These are phyloP conservation scores for Didymella pomorum DNA, from an alignment of 2,329 filamentous ascomycete species.

Conservation along the genomic window DNA sequence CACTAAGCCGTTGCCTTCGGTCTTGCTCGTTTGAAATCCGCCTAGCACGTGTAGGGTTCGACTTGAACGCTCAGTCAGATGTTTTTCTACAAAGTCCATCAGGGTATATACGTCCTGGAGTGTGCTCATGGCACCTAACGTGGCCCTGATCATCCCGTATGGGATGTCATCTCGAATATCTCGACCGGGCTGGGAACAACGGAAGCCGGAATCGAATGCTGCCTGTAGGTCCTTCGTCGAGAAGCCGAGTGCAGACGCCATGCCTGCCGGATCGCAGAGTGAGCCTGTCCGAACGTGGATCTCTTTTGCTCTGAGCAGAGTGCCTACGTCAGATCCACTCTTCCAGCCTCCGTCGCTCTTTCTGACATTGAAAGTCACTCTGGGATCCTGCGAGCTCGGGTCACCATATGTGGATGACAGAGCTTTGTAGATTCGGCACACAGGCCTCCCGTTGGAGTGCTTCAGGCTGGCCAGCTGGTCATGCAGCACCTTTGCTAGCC, in stretches of 20 bases:
- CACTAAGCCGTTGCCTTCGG: slow-evolving; percentile 6
- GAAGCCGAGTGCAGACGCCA: slow-evolving; percentile 58
- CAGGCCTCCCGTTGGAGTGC: slow-evolving; percentile 62
- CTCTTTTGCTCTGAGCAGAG: slow-evolving; percentile 61
- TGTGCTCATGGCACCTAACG: slow-evolving; percentile 69
- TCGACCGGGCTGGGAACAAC: slow-evolving; percentile 61
- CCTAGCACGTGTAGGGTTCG: background rate
- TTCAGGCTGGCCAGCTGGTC: slow-evolving; percentile 57
- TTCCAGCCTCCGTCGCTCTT: slow-evolving; percentile 62
- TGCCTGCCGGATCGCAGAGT: slow-evolving; percentile 63
- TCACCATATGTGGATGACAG: slow-evolving; percentile 59
- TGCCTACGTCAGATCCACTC: slow-evolving; percentile 66
- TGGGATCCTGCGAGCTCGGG: slow-evolving; percentile 64
- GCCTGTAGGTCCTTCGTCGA: slow-evolving; percentile 63
- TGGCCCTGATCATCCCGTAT: slow-evolving; percentile 68
- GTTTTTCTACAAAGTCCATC: slow-evolving; percentile 9
- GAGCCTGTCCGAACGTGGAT: slow-evolving; percentile 70
- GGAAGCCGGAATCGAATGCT: slow-evolving; percentile 65
- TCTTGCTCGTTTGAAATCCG: background rate
- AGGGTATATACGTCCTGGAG: slow-evolving; percentile 59
- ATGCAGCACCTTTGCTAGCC: slow-evolving; percentile 61
- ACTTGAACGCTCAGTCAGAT: slow-evolving; percentile 10
- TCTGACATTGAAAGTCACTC: slow-evolving; percentile 69
- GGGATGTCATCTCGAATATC: slow-evolving; percentile 62
- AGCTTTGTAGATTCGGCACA: slow-evolving; percentile 66